Base-by-base conservation (phyloP, 2,329 filamentous ascomycete genomes). In the Cladobotryum protrusum region DNA sequence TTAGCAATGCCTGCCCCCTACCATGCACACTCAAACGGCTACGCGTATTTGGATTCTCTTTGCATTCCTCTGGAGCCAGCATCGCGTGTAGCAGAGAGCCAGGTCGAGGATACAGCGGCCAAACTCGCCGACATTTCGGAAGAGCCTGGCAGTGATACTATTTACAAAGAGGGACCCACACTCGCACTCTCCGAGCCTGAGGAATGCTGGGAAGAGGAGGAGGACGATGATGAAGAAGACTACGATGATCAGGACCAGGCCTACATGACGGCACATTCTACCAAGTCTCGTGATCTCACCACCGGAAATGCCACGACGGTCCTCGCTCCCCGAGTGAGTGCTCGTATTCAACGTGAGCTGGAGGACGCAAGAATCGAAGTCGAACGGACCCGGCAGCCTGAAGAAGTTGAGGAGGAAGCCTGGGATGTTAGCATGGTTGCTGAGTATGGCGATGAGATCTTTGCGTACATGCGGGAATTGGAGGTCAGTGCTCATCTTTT, bases 361-460 rank as follows among this genome's bases (percentile, higher is more conserved):
- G 83, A 86, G 13, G 67, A 74, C 15, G 79, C 79, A 3, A 84
- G 79, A 60, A 63, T 76, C 6, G 76, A 84, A 53, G 87, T 95
- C 13, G 81, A 89, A 57, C 80, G 85, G 51, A 82, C 79, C 24
- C 78, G 81, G 20, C 83, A 82, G 1, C 67, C 72, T 4, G 87
- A 93, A 51, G 90, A 96, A 51, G 74, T 90, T 41, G 87, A 95
- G 54, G 92, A 96, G 56, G 92, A 97, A 64, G 75, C 79, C 47
- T 95, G 87, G 83, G 93, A 97, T 64, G 89, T 92, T 33, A 96
- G 88, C 65, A 97, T 99, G 93, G 93, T 97, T 45, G 87, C 91
- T 11, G 92, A 97, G 65, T 99, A 99, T 63, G 86, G 87, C 43
- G 89, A 96, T 14, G 93, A 99, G 61, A 97, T 99, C 59, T 96